phyloP scores from a whole-genome alignment of 1,139 yeast genomes.

The Scheffersomyces quercinus region DNA sequence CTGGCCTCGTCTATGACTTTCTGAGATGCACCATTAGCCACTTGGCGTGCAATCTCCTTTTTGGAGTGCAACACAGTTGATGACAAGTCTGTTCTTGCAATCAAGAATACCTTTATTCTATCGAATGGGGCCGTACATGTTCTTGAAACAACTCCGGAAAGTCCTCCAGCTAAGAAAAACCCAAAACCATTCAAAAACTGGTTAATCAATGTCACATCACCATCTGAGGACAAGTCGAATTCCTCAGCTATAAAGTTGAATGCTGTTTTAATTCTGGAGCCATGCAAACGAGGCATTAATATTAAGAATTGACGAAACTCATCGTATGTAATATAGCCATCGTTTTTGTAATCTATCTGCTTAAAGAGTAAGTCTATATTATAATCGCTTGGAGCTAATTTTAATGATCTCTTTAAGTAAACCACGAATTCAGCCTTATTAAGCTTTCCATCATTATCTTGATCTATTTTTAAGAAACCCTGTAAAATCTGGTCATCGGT shows the following conservation, averaged over 20 bases:
- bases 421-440: conserved; percentile 63
- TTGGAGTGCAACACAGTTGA: conserved; percentile 67
- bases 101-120: conserved; percentile 86
- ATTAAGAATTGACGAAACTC: conserved; percentile 83
- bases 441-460: conserved; percentile 74
- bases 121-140: conserved; percentile 98
- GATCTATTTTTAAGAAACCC: conserved; percentile 73
- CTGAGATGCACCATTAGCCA: conserved; percentile 36
- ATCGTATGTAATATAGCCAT: conserved; percentile 76
- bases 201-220: conserved; percentile 82
- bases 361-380: conserved; percentile 61
- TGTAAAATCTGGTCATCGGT: conserved; percentile 70
- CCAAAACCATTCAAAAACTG: conserved; percentile 85
- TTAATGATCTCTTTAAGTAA: conserved; percentile 57
- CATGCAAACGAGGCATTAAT: conserved; percentile 75
- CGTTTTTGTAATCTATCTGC: conserved; percentile 58
- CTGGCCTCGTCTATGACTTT: conserved; percentile 41
- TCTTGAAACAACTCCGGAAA: conserved; percentile 95
- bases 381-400: conserved; percentile 53
- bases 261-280: conserved; percentile 76
- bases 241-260: conserved; percentile 80
- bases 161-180: conserved; percentile 89
- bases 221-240: conserved; percentile 79
- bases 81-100: conserved; percentile 84
- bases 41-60: conserved; percentile 46